Evolutionary conservation across 1,284 basidiomycete genomes (phyloP).

Genomic region (Apiotrichum gracile): DNA sequence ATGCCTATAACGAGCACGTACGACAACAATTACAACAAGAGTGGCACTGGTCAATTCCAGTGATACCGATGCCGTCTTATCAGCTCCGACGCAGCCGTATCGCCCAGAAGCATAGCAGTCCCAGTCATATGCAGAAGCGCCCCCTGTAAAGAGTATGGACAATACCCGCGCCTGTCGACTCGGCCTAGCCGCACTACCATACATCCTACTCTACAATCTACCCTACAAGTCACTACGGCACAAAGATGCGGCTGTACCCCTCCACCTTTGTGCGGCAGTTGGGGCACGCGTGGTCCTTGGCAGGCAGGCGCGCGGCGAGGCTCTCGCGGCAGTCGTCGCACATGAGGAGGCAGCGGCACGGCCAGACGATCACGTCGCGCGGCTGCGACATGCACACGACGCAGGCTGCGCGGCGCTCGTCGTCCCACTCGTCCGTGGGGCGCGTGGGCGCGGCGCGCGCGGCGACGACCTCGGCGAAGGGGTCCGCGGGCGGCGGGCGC

Average conservation of each 20-base stretch:
- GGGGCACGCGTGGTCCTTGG: constrained; percentile 43
- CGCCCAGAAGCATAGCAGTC: too few species aligned
- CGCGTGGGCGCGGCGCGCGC: constrained; percentile 6
- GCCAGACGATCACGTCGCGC: constrained; percentile 44
- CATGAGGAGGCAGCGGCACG: constrained; percentile 42
- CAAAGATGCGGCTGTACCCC: constrained; percentile 40
- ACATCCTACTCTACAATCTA: not conserved
- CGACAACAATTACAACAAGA: too few species aligned
- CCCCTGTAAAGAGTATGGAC: too few species aligned
- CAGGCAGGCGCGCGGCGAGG: constrained; percentile 35
- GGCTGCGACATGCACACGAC: constrained; percentile 43
- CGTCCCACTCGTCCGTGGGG: constrained; percentile 41
- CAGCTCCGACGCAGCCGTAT: too few species aligned
- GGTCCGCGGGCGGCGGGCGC: constrained; percentile 2
- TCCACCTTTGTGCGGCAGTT: constrained; percentile 32
- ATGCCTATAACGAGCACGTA: too few species aligned
- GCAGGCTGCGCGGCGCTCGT: constrained; percentile 36
- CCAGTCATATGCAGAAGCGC: too few species aligned
- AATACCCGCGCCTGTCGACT: too few species aligned
- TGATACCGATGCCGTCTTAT: too few species aligned
- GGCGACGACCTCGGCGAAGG: constrained; percentile 17
- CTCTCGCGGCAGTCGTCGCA: constrained; percentile 45
- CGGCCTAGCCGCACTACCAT: not conserved
- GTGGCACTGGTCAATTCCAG: too few species aligned
- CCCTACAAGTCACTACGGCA: constrained; percentile 20